phyloP scores from a whole-genome alignment of 2,329 filamentous ascomycete genomes.

The Trichophyton rubrum region DNA sequence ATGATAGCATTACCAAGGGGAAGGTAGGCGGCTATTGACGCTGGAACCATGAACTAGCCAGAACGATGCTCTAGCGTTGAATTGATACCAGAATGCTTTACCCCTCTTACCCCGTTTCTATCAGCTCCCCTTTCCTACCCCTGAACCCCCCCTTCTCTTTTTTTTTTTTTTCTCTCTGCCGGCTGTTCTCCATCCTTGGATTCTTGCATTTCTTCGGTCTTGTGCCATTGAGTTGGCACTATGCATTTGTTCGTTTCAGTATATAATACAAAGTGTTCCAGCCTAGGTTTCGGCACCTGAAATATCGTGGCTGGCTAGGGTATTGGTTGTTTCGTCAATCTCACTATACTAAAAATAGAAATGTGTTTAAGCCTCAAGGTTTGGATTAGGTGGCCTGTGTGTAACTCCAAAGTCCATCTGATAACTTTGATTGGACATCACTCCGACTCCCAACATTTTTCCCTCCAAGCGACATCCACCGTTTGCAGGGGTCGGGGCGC shows the following conservation, averaged over 20 bases:
- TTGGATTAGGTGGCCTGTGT: not conserved
- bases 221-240: not conserved
- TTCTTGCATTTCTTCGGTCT: not conserved
- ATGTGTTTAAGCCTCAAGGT: not conserved
- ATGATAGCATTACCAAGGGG: conserved; percentile 7
- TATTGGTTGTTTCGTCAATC: not conserved
- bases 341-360: not conserved
- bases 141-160: not conserved
- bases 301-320: not conserved
- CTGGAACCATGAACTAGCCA: not conserved
- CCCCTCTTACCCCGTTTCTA: not conserved
- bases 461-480: not conserved
- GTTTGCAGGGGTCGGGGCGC: not conserved
- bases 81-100: not conserved
- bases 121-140: not conserved
- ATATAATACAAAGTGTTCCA: not conserved
- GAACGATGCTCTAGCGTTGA: not conserved
- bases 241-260: not conserved
- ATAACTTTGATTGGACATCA: not conserved
- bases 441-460: not conserved
- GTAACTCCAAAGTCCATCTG: not conserved
- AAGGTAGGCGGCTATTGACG: conserved; percentile 8
- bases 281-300: not conserved
- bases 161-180: not conserved
- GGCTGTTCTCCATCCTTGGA: not conserved